Base-by-base conservation (phyloP, 805 yeast genomes). In the Metschnikowia borealis region DNA sequence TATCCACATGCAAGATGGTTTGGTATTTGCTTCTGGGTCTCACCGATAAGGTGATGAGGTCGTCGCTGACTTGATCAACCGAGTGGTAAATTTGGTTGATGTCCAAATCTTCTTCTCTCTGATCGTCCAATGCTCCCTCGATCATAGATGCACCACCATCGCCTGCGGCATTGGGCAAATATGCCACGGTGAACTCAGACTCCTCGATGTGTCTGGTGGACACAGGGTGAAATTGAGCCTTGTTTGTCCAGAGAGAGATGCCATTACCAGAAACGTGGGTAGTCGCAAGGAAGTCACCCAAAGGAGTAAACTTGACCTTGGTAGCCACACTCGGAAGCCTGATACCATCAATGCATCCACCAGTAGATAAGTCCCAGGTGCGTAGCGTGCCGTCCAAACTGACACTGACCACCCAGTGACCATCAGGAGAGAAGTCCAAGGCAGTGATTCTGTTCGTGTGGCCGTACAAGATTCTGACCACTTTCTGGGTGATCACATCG, bases 351-450 rank as follows among this genome's bases (percentile, higher is more conserved):
- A 94, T 89, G 67, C 98, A 92, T 1, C 91, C 89, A 44, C 99
- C 98, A 1, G 97, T 87, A 38, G 98, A 98, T 52, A 94, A 78
- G 66, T 94, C 98, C 98, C 98, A 94, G 0, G 97, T 89, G 62
- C 99, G 81, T 44, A 94, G 75, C 0, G 98, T 90, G 2, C 88
- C 78, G 64, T 94, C 99, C 53, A 90, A 73, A 0, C 90, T 79
- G 1, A 88, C 83, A 21, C 94, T 82, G 7, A 94, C 83, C 34
- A 94, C 71, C 97, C 98, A 94, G 65, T 97, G 82, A 34, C 97
- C 98, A 65, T 91, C 92, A 4, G 96, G 95, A 3, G 96, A 84
- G 63, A 94, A 92, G 65, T 89, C 97, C 65, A 92, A 67, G 0
- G 88, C 78, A 0, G 97, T 90, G 56, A 94, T 83, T 61, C 96